Conservation (phyloP, 139 green algal species). For the Choricystis sp. region DNA sequence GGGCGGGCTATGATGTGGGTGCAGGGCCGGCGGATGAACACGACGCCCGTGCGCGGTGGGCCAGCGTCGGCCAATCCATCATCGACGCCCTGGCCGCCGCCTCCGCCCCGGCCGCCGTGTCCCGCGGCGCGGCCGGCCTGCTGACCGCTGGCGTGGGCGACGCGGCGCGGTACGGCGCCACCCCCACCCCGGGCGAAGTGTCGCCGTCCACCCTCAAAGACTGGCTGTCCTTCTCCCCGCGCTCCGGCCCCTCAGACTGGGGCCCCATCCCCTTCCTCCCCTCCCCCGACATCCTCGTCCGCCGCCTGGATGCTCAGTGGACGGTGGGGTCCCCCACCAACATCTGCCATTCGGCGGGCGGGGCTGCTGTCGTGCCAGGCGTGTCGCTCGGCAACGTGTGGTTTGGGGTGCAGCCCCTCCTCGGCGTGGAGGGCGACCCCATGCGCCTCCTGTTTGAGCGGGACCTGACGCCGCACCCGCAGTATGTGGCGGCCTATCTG, state of each 20-base stretch:
- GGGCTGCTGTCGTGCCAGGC: conserved; percentile 33
- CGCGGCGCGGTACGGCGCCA: conserved; percentile 17
- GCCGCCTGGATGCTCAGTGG: conserved; percentile 78
- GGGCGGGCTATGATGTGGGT: conserved; percentile 18
- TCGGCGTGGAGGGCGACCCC: conserved; percentile 93
- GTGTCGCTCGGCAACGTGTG: conserved; percentile 84
- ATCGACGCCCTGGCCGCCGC: conserved; percentile 33
- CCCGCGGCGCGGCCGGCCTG: conserved; percentile 22
- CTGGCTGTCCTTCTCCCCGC: conserved; percentile 49
- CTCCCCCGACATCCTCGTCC: conserved; percentile 52
- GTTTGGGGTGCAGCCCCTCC: conserved; percentile 79
- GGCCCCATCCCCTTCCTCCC: conserved; percentile 78
- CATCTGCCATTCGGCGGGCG: conserved; percentile 29
- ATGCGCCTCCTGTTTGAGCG: conserved; percentile 96
- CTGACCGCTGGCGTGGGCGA: conserved; percentile 2
- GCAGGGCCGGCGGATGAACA: background rate
- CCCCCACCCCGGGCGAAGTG: conserved; percentile 31
- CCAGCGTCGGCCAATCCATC: conserved; percentile 39
- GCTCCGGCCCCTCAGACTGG: conserved; percentile 82
- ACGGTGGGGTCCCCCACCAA: conserved; percentile 54
- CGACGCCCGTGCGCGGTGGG: background rate
- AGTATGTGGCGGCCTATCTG: conserved; percentile 93
- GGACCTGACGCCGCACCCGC: conserved; percentile 93
- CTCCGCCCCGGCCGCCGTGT: background rate
- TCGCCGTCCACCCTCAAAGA: conserved; percentile 31